Percentiles rank a stretch among this genome's conserved stretches.
Conservation (phyloP, 2,329 filamentous ascomycete genomes). For the Trichoderma sp. region DNA sequence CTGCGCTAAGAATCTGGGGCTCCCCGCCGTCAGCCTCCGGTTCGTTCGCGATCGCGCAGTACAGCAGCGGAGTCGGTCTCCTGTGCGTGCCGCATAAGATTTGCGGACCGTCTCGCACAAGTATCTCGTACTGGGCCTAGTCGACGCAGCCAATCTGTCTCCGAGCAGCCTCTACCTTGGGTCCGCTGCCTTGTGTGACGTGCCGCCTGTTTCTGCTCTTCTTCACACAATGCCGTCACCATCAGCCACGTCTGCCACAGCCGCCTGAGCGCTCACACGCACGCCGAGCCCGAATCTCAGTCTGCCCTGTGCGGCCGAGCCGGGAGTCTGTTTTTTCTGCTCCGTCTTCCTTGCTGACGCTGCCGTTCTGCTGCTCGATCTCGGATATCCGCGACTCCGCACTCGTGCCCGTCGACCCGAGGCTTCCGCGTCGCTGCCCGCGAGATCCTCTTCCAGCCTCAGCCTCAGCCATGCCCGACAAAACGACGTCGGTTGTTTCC, state of each 20-base stretch:
- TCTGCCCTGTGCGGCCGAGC: conserved; percentile 22
- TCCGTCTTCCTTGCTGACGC: background rate
- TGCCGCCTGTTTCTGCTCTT: background rate
- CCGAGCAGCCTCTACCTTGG: background rate
- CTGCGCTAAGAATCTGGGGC: conserved; percentile 11
- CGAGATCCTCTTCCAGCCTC: background rate
- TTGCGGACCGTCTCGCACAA: background rate
- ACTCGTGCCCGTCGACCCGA: conserved; percentile 10
- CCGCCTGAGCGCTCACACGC: conserved; percentile 6
- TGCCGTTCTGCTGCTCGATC: background rate
- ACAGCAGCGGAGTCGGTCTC: background rate
- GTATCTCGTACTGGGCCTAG: background rate
- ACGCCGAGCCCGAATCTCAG: conserved; percentile 7
- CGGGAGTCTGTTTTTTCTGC: conserved; percentile 4
- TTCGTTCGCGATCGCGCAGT: background rate
- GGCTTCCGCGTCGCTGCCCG: conserved; percentile 12
- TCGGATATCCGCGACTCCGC: conserved; percentile 18
- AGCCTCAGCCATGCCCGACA: conserved; percentile 40
- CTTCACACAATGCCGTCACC: conserved; percentile 28
- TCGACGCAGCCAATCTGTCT: conserved; percentile 1
- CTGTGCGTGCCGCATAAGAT: background rate
- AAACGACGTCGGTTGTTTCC: conserved; percentile 58
- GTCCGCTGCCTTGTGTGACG: background rate
- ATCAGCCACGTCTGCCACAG: conserved; percentile 17
- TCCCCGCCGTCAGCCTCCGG: background rate